Evolutionary conservation across 2,329 filamentous ascomycete genomes (phyloP), one percentile per base, ranked within the genome.

Genomic region (Celoporthe dispersa): DNA sequence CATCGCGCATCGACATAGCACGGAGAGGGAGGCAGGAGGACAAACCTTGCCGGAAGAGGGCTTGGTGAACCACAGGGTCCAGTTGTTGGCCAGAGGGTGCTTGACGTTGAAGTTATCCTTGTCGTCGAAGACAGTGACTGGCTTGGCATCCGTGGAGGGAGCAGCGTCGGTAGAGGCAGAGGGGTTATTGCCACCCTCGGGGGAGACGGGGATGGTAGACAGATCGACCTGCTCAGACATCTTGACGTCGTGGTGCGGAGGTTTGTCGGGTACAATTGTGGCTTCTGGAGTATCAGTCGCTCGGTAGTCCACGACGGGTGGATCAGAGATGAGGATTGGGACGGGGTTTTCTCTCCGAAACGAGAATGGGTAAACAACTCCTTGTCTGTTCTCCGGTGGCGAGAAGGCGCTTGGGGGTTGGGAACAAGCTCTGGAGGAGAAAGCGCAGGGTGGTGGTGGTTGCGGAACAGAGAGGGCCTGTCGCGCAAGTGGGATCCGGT

Each of bases 21-120:
- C 19, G n/a, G 44, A 66, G 11, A 9, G 6, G 28, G 53, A 19
- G 3, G 19, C 25, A 19, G 25, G 25, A 57, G n/a, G 53, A 77
- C 85, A 71, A 82, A 96, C 94, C 91, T 97, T 98, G 84, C 94
- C 94, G 80, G 91, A 97, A 59, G 95, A 92, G 67, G 96, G 95
- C 88, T 98, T 98, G 78, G 95, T 98, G 86, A 98, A 99, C 97
- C 97, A 99, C 69, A 99, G 87, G 71, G 96, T 98, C 96, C 96
- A 99, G 80, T 93, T 92, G 86, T 98, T 92, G 88, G 97, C 94
- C 72, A 99, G 88, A 75, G 94, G 95, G 82, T 99, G 96, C 88
- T 98, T 99, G 82, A 99, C 96, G 78, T 97, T 99, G 89, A 99
- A 99, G 87, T 99, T 98, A 75, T 98, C 92, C 76, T 96, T 92